phyloP scores from a whole-genome alignment of 2,329 filamentous ascomycete species.

The Cladosporium sp. region DNA sequence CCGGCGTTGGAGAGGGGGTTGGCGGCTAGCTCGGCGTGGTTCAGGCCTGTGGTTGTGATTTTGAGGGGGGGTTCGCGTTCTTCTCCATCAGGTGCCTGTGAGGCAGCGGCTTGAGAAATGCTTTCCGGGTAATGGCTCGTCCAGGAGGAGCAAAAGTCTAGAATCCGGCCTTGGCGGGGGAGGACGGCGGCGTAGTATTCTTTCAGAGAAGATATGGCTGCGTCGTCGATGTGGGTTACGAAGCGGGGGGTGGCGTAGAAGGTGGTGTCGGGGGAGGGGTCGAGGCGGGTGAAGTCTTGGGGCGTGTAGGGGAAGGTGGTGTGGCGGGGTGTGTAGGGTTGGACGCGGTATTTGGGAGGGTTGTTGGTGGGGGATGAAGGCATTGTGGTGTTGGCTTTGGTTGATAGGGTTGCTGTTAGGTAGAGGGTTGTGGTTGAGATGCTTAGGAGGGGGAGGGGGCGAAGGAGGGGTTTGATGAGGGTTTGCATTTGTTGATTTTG shows the following conservation, averaged over 20 bases:
- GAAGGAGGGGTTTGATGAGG: conserved; percentile 16
- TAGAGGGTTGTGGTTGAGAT: conserved; percentile 17
- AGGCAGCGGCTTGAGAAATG: conserved; percentile 28
- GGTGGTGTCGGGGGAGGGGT: conserved; percentile 31
- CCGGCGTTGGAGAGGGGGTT: conserved; percentile 37
- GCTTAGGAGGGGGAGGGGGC: conserved; percentile 19
- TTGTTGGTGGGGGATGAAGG: neutral
- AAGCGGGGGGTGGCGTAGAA: conserved; percentile 45
- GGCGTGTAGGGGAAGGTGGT: conserved; percentile 32
- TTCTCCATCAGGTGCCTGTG: neutral
- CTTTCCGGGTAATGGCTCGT: conserved; percentile 41
- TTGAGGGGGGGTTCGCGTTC: conserved; percentile 31
- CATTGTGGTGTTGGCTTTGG: neutral
- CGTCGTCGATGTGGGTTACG: conserved; percentile 51
- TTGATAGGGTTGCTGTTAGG: conserved; percentile 15
- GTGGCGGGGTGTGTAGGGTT: conserved; percentile 28
- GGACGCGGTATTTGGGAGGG: conserved; percentile 19
- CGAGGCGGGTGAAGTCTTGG: conserved; percentile 37
- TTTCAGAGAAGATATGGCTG: conserved; percentile 41
- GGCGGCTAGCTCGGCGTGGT: conserved; percentile 39
- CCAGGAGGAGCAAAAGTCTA: conserved; percentile 51
- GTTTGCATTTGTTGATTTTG: neutral
- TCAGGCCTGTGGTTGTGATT: conserved; percentile 48
- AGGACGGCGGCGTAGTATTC: conserved; percentile 44
- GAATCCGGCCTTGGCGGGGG: conserved; percentile 37